Conservation (phyloP, 495 filamentous ascomycete genomes). For the Hypoxylon fuscum region DNA sequence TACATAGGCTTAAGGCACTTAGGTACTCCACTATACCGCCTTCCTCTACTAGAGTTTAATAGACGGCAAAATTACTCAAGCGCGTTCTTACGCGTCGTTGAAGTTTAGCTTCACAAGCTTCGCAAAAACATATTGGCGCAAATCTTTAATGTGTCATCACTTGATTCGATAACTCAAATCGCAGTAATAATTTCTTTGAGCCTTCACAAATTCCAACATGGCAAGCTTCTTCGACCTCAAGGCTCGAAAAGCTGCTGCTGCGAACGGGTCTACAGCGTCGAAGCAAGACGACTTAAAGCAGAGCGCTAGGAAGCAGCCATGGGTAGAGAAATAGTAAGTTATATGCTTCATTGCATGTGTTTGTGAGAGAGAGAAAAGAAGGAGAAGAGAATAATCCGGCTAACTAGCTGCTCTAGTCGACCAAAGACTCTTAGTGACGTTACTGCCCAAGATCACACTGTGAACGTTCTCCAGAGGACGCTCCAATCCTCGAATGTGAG, state of each 20-base stretch:
- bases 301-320: constrained; percentile 77
- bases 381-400: constrained; percentile 3
- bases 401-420: constrained; percentile 66
- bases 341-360: not conserved
- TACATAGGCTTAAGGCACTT: constrained; percentile 1
- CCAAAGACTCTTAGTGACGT: constrained; percentile 95
- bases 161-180: not conserved
- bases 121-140: not conserved
- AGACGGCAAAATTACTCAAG: constrained; percentile 21
- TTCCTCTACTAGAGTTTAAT: constrained; percentile 31
- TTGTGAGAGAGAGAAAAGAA: not conserved
- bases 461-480: constrained; percentile 88
- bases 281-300: constrained; percentile 66
- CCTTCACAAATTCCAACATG: constrained; percentile 52
- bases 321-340: constrained; percentile 99
- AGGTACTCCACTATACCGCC: constrained; percentile 8
- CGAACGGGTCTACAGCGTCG: constrained; percentile 59
- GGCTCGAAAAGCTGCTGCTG: constrained; percentile 84
- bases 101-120: constrained; percentile 8
- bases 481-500: constrained; percentile 91
- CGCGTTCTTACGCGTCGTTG: constrained; percentile 36
- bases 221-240: constrained; percentile 95
- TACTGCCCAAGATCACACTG: constrained; percentile 96
- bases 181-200: not conserved
- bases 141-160: not conserved